These are phyloP conservation scores for Fusarium euwallaceae DNA, from an alignment of 2,329 filamentous ascomycete species.

Conservation along the genomic window DNA sequence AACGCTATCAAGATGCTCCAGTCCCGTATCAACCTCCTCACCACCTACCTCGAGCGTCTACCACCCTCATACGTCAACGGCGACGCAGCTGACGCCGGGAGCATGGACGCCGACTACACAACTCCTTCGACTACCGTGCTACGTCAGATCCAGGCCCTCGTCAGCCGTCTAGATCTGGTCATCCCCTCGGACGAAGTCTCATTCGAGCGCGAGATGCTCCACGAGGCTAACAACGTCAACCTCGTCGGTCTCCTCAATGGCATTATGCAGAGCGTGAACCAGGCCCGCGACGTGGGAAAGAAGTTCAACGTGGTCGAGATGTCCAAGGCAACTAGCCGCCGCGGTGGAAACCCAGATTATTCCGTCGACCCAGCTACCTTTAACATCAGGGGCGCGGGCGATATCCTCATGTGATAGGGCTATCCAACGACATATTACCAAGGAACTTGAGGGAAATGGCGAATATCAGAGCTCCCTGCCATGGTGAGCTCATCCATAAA, in stretches of 20 bases:
- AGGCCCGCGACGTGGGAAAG: conserved; percentile 79
- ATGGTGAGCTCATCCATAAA: conserved; percentile 10
- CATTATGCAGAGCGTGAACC: conserved; percentile 79
- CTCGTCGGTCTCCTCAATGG: conserved; percentile 82
- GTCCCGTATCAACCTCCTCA: conserved; percentile 78
- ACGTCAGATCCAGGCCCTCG: conserved; percentile 87
- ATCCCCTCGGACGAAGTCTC: conserved; percentile 76
- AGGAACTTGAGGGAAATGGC: not conserved
- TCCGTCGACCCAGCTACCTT: conserved; percentile 41
- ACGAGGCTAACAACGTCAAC: conserved; percentile 87
- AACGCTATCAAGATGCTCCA: conserved; percentile 97
- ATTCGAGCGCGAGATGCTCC: conserved; percentile 78
- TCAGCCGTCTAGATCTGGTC: conserved; percentile 85
- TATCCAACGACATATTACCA: not conserved
- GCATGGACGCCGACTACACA: conserved; percentile 55
- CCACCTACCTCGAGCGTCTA: conserved; percentile 81
- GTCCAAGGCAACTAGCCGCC: conserved; percentile 42
- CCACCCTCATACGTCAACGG: conserved; percentile 74
- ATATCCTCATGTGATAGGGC: conserved; percentile 48
- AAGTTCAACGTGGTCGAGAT: conserved; percentile 75
- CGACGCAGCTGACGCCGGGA: conserved; percentile 55
- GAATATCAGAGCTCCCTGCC: not conserved
- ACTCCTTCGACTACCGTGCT: conserved; percentile 78
- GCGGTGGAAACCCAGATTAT: conserved; percentile 40
- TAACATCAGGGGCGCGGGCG: conserved; percentile 46